Base-by-base conservation (phyloP, 495 filamentous ascomycete species). In the Lasiosphaeris hirsuta region DNA sequence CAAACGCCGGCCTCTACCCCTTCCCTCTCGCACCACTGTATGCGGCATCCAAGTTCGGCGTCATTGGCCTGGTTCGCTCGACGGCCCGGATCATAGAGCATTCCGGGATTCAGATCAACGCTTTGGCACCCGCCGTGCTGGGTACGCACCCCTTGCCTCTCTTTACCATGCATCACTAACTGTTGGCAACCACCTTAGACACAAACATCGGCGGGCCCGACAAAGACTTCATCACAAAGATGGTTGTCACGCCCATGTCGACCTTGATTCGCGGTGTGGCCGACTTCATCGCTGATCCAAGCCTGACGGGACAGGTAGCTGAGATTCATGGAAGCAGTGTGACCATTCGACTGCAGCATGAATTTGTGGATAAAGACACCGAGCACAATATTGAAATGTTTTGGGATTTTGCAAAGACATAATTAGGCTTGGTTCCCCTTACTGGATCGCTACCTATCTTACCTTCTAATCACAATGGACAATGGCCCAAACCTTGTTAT, bases 1-100 rank as follows among this genome's bases (percentile, higher is more conserved):
- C 79, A 3, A 83, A 82, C 64, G 81, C 78, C 6, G 81, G 81
- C 0, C 44, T 83, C 7, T 83, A 84, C 48, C 72, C 80, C 0
- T 81, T 84, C 55, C 77, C 81, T 2, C 71, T 77, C n/a, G 77
- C 79, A 4, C 82, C 82, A 3, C 51, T 83, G 1, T 85, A 85
- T 53, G 72, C 77, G 1, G 69, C 74, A 10, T 73, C 77, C 17
- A 85, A 85, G 58, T 67, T 73, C 36, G 82, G 71, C 13, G 68
- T 85, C 1, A 64, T 83, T 14, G 76, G 75, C 3, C 68, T 83
- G 1, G 81, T 83, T 4, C 69, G 81, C 15, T 81, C 79, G 0
- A 65, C 78, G 2, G 75, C 71, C 6, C 53, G 56, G 30, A 45
- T 69, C 0, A 63, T 83, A 7, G 71, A 70, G 34, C 57, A 54